Conservation (phyloP, 208 protist genomes). For the Histomonas meleagridis region DNA sequence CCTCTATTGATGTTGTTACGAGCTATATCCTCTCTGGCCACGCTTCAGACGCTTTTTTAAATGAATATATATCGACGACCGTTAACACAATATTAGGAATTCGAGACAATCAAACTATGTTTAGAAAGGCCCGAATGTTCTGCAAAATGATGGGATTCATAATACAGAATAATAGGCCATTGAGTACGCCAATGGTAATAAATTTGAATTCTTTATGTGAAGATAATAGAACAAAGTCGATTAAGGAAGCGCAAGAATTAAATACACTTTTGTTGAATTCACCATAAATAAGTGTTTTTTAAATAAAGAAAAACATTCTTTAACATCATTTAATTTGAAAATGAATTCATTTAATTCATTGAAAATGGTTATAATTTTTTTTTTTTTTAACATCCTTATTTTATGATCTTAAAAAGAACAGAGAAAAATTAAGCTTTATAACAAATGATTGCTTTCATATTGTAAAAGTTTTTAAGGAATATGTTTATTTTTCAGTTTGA, state of each 20-base stretch:
- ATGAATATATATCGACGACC: not conserved
- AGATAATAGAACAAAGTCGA: not conserved
- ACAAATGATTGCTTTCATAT: no score
- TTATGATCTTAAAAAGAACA: no score
- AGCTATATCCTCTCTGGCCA: not conserved
- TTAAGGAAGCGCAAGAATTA: not conserved
- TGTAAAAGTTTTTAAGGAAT: no score
- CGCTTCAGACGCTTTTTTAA: not conserved
- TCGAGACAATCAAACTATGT: not conserved
- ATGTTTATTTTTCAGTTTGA: no score
- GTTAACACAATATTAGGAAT: not conserved
- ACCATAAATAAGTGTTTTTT: no score
- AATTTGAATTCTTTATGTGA: not conserved
- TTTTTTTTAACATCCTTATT: no score
- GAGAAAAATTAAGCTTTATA: no score
- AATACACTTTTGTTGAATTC: not conserved
- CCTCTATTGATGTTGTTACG: not conserved
- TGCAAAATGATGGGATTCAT: not conserved
- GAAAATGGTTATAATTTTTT: no score
- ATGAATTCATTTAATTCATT: no score
- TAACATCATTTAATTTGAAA: no score
- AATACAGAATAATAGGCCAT: not conserved
- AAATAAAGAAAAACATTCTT: no score
- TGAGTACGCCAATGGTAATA: not conserved
- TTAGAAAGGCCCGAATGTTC: not conserved